Conservation (phyloP, 352 stramenopile species). For the Globisporangium cederbergense region DNA sequence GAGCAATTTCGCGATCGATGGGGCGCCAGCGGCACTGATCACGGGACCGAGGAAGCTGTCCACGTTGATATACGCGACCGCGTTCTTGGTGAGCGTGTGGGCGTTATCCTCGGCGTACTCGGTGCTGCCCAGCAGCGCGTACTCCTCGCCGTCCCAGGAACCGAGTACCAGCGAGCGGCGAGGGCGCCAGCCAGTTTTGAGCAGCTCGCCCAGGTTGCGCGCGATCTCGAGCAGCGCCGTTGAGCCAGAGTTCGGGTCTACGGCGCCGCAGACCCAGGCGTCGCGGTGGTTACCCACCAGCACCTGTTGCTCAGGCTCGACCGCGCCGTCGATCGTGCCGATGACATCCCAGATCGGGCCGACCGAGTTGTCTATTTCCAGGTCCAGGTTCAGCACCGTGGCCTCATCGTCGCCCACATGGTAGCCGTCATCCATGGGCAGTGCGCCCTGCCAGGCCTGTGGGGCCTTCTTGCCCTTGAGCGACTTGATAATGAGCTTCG, state of each 20-base stretch:
- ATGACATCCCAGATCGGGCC: conserved; percentile 87
- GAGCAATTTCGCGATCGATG: conserved; percentile 64
- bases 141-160: conserved; percentile 87
- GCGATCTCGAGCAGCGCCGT: conserved; percentile 83
- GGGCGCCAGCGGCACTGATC: conserved; percentile 50
- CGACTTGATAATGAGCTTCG: conserved; percentile 61
- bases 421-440: conserved; percentile 64
- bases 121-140: conserved; percentile 78
- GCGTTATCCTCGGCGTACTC: conserved; percentile 76
- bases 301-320: conserved; percentile 64
- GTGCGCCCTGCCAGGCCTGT: conserved; percentile 53
- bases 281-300: conserved; percentile 91
- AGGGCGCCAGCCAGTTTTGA: conserved; percentile 63
- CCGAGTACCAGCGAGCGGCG: conserved; percentile 71
- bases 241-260: conserved; percentile 83
- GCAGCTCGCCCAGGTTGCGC: conserved; percentile 54
- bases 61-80: conserved; percentile 84
- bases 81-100: conserved; percentile 42
- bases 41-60: conserved; percentile 62
- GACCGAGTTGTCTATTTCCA: conserved; percentile 78
- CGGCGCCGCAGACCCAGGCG: conserved; percentile 87
- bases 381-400: conserved; percentile 55
- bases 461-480: conserved; percentile 59
- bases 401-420: conserved; percentile 63
- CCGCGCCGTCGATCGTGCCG: conserved; percentile 60